Conservation (phyloP, 2,329 filamentous ascomycete species). For the Trichoderma simmonsii region DNA sequence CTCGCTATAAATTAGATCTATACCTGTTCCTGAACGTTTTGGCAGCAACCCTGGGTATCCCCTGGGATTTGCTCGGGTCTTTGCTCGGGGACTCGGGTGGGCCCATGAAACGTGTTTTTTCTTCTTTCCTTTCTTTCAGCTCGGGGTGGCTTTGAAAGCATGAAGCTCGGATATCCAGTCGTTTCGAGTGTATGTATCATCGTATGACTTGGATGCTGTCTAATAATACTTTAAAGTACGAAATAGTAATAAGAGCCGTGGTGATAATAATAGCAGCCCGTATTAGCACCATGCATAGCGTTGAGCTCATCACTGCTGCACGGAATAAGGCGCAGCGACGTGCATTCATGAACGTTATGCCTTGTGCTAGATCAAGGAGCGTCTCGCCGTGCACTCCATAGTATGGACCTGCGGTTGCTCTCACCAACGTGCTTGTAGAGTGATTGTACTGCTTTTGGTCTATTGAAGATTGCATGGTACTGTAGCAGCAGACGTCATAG, state of each 20-base stretch:
- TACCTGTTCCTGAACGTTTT: conserved; percentile 10
- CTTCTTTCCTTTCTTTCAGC: not conserved
- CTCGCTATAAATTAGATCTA: conserved; percentile 16
- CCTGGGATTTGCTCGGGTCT: not conserved
- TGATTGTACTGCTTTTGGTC: not conserved
- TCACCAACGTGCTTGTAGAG: not conserved
- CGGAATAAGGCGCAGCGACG: not conserved
- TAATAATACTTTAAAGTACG: not conserved
- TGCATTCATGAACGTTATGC: not conserved
- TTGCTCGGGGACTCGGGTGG: not conserved
- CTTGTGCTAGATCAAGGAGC: no score
- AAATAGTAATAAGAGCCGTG: not conserved
- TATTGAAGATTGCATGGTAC: not conserved
- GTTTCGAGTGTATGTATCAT: not conserved
- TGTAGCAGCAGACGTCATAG: not conserved
- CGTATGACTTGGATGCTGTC: not conserved
- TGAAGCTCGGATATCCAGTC: not conserved
- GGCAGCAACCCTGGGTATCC: not conserved
- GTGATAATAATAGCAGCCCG: not conserved
- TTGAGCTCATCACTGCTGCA: not conserved
- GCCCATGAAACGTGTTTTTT: conserved; percentile 16
- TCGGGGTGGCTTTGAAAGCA: not conserved
- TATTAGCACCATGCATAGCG: not conserved
- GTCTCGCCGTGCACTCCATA: not conserved
- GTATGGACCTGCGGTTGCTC: not conserved